Base-by-base conservation (phyloP, 768 basidiomycete species). In the Zangia roseola region DNA sequence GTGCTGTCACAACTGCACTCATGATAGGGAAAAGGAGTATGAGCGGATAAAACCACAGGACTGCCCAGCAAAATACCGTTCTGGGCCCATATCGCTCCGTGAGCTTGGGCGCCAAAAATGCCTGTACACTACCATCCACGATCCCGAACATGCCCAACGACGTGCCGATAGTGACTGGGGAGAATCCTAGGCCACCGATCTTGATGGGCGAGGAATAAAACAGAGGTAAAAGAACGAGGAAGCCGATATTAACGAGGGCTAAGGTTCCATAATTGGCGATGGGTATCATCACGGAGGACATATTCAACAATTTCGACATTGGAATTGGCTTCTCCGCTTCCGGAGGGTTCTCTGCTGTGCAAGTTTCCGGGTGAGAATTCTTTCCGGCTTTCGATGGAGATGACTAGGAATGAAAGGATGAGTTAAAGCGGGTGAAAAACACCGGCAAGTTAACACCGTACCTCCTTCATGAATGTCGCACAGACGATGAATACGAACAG, bases 161-260 rank as follows among this genome's bases (percentile, higher is more conserved):
- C 21, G 57, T 56, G 1, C 79, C 78, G 20, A 81, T 81, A 7
- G 43, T 51, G 9, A 65, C 58, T 2, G 78, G 75, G 0, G 64
- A 36, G 6, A 79, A 60, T 14, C 69, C 73, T 13, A 77, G 62
- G 1, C 78, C 77, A 5, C 79, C 75, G 4, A 72, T 59, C 19
- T 60, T 60, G 19, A 73, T 59, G 0, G 80, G 73, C 2, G 74
- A 72, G 24, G 75, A 65, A 42, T 70, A 71, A 57, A 79, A 74
- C 30, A 81, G 60, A 2, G 81, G 79, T 0, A 69, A 24, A 10
- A 82, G 65, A 14, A 70, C 71, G 23, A 56, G 34, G 41, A 71
- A 49, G 7, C 68, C 58, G 21, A 75, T 71, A 28, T 78, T 74
- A 8, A 75, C 55, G 16, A 80, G 69, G 3, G 67, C 67, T 14